Percentiles rank a stretch among this genome's conserved stretches.
phyloP scores from a whole-genome alignment of 2,329 filamentous ascomycete species.

The Cercospora sp. region DNA sequence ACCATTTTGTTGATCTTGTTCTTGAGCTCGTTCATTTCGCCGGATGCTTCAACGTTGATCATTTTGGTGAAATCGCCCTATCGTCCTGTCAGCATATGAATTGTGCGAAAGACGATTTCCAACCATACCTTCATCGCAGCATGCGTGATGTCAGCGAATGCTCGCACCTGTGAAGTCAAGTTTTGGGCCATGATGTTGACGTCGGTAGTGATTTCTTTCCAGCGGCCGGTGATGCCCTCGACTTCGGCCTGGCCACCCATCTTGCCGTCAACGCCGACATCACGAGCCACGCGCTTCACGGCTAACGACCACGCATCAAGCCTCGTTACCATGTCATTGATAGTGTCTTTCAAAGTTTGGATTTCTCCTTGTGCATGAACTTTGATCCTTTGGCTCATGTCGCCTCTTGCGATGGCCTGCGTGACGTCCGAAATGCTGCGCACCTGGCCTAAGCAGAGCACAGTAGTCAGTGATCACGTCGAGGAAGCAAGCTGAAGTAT shows the following conservation, averaged over 20 bases:
- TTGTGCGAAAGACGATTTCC: not conserved
- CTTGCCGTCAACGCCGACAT: slow-evolving; percentile 96
- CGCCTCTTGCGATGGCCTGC: slow-evolving; percentile 90
- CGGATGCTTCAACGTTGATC: slow-evolving; percentile 94
- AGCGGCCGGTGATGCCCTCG: slow-evolving; percentile 85
- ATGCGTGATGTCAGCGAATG: slow-evolving; percentile 98
- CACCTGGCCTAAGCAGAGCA: slow-evolving; percentile 56
- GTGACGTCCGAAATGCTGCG: slow-evolving; percentile 92
- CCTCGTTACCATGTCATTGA: slow-evolving; percentile 98
- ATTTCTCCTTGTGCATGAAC: slow-evolving; percentile 96
- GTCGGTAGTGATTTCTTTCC: slow-evolving; percentile 97
- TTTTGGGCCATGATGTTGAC: slow-evolving; percentile 88
- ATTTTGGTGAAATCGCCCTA: slow-evolving; percentile 89
- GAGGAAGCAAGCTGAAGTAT: not conserved
- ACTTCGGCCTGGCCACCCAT: slow-evolving; percentile 98
- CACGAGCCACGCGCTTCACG: slow-evolving; percentile 90
- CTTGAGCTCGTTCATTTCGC: slow-evolving; percentile 99
- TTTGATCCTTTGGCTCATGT: slow-evolving; percentile 94
- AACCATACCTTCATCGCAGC: slow-evolving; percentile 70
- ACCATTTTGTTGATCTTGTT: slow-evolving; percentile 99
- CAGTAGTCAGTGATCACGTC: not conserved
- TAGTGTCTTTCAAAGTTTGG: slow-evolving; percentile 88
- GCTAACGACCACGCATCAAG: slow-evolving; percentile 95
- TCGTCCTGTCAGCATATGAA: not conserved
- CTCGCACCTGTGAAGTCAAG: slow-evolving; percentile 91